These are phyloP conservation scores for Berkeleyomyces basicola DNA, from an alignment of 2,329 filamentous ascomycete species.

Conservation along the genomic window DNA sequence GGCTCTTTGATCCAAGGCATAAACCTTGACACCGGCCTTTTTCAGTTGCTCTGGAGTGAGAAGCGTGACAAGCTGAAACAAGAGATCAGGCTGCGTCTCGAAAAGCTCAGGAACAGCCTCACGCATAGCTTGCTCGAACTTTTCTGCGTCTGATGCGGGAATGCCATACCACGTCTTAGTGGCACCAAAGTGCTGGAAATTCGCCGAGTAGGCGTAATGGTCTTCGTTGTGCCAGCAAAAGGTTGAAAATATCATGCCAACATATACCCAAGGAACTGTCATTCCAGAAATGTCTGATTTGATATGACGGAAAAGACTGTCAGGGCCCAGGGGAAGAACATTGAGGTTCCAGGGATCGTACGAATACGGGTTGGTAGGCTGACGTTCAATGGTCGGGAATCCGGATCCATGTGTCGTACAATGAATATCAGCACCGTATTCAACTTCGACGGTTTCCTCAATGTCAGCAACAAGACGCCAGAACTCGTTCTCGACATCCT, in stretches of 20 bases:
- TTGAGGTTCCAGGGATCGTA: slow-evolving; percentile 94
- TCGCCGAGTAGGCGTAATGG: slow-evolving; percentile 93
- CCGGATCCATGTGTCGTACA: slow-evolving; percentile 95
- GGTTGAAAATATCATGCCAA: slow-evolving; percentile 98
- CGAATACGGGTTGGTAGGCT: slow-evolving; percentile 73
- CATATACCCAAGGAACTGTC: slow-evolving; percentile 98
- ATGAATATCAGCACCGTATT: slow-evolving; percentile 96
- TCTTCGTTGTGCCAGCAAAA: slow-evolving; percentile 99
- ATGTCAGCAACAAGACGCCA: slow-evolving; percentile 89
- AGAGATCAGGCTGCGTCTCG: slow-evolving; percentile 85
- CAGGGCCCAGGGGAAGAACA: slow-evolving; percentile 72
- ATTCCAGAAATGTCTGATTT: slow-evolving; percentile 97
- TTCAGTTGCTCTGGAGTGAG: slow-evolving; percentile 83
- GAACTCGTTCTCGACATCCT: slow-evolving; percentile 92
- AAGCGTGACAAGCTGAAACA: slow-evolving; percentile 95
- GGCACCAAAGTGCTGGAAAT: slow-evolving; percentile 94
- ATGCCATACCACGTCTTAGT: slow-evolving; percentile 99
- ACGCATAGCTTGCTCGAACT: slow-evolving; percentile 89
- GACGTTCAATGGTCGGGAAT: slow-evolving; percentile 84
- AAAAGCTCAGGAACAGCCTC: slow-evolving; percentile 92
- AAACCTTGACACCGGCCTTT: slow-evolving; percentile 85
- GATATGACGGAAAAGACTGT: slow-evolving; percentile 91
- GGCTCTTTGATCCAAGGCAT: slow-evolving; percentile 86
- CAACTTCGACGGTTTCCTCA: slow-evolving; percentile 90
- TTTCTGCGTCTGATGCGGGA: slow-evolving; percentile 79